Conservation (phyloP, 1,284 basidiomycete genomes). For the Sporisorium sorghi region DNA sequence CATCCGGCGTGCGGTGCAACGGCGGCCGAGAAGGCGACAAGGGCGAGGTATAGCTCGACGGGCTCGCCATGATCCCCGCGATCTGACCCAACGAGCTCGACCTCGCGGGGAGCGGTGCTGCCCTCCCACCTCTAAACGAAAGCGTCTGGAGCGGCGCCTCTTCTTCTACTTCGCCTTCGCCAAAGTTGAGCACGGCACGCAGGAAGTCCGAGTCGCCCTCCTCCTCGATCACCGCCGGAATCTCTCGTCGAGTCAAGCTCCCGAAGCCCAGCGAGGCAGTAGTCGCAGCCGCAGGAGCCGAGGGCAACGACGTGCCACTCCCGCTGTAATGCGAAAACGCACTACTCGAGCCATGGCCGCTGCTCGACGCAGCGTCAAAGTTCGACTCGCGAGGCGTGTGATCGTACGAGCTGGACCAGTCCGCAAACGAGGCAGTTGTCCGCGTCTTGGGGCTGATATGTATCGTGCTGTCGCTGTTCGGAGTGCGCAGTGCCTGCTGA, state of each 20-base stretch:
- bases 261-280: constrained; percentile 6
- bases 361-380: constrained; percentile 10
- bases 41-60: background rate
- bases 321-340: constrained; percentile 10
- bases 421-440: constrained; percentile 15
- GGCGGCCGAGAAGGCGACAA: constrained; percentile 5
- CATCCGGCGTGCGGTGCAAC: constrained; percentile 23
- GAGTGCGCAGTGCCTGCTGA: background rate
- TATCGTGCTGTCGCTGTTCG: background rate
- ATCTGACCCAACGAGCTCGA: constrained; percentile 41
- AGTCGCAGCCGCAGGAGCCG: constrained; percentile 2
- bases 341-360: constrained; percentile 12
- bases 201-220: constrained; percentile 56
- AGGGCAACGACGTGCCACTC: constrained; percentile 6
- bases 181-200: constrained; percentile 55
- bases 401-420: background rate
- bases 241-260: constrained; percentile 19
- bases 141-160: constrained; percentile 4
- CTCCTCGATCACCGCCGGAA: constrained; percentile 39
- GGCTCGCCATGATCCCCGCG: constrained; percentile 8
- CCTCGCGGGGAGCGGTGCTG: constrained; percentile 30
- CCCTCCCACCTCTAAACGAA: constrained; percentile 38
- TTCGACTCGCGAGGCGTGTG: background rate
- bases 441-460: constrained; percentile 27
- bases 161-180: constrained; percentile 11